phyloP scores from a whole-genome alignment of 2,329 filamentous ascomycete species.

The Cladophialophora yegresii region DNA sequence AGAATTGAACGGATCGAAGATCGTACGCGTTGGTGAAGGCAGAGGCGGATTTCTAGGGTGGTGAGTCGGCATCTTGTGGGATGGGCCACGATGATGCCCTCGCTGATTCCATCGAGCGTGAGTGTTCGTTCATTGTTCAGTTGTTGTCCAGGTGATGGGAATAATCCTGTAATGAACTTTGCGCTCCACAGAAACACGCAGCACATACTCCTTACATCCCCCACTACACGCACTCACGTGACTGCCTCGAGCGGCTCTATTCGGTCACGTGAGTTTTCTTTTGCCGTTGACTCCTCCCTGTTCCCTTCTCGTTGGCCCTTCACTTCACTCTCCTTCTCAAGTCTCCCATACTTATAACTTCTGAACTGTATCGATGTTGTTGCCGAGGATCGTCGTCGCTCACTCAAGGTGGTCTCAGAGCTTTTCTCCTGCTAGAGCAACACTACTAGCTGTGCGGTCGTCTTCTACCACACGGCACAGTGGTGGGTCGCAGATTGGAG shows the following conservation, averaged over 20 bases:
- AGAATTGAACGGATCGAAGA: slow-evolving; percentile 60
- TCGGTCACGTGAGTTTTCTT: background rate
- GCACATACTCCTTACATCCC: too few relatives aligned
- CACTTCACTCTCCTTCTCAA: background rate
- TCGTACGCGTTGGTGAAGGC: slow-evolving; percentile 31
- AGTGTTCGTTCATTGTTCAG: background rate
- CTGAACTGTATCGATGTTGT: background rate
- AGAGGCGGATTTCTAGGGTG: slow-evolving; percentile 24
- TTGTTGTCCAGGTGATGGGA: slow-evolving; percentile 1
- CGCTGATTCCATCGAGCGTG: slow-evolving; percentile 1
- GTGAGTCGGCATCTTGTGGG: slow-evolving; percentile 25
- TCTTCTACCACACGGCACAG: background rate
- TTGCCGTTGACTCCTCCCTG: background rate
- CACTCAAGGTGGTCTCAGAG: background rate
- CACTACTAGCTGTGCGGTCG: background rate
- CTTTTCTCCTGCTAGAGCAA: background rate
- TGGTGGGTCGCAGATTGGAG: background rate
- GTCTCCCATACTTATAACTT: background rate
- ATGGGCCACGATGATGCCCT: background rate
- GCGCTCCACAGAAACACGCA: background rate
- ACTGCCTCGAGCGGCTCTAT: background rate
- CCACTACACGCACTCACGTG: background rate
- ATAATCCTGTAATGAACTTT: background rate
- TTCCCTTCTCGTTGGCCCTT: background rate
- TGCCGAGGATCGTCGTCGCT: background rate